Conservation (phyloP, 73 alveolate species). For the Tetrahymena borealis region DNA sequence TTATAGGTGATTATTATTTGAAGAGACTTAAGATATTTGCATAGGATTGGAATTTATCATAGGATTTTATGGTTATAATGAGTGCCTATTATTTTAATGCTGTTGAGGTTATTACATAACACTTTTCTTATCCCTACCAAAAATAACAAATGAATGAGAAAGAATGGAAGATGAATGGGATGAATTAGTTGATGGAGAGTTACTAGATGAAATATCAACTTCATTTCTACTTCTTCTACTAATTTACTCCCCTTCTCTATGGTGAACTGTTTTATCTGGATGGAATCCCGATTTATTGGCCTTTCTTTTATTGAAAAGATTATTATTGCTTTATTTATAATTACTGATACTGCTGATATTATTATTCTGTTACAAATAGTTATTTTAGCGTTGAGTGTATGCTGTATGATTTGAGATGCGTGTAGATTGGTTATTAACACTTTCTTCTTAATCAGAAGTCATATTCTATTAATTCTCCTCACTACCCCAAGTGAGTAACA, state of each 20-base stretch:
- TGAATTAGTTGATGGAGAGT: background rate
- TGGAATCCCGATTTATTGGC: background rate
- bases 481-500: background rate
- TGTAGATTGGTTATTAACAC: background rate
- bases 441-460: background rate
- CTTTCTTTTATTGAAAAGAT: background rate
- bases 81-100: background rate
- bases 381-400: background rate
- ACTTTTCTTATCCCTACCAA: background rate
- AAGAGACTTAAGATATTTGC: background rate
- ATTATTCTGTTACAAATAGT: background rate
- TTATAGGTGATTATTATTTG: background rate
- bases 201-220: background rate
- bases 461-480: background rate
- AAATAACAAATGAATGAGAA: background rate
- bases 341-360: background rate
- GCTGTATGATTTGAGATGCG: background rate
- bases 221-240: background rate
- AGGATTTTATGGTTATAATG: background rate
- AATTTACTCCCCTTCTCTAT: background rate
- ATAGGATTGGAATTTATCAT: too few relatives aligned
- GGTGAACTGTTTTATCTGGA: background rate
- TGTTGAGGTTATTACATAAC: background rate
- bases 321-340: background rate
- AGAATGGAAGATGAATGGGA: background rate